phyloP scores from a whole-genome alignment of 1,284 basidiomycete genomes.

The Ustilago trichophora region DNA sequence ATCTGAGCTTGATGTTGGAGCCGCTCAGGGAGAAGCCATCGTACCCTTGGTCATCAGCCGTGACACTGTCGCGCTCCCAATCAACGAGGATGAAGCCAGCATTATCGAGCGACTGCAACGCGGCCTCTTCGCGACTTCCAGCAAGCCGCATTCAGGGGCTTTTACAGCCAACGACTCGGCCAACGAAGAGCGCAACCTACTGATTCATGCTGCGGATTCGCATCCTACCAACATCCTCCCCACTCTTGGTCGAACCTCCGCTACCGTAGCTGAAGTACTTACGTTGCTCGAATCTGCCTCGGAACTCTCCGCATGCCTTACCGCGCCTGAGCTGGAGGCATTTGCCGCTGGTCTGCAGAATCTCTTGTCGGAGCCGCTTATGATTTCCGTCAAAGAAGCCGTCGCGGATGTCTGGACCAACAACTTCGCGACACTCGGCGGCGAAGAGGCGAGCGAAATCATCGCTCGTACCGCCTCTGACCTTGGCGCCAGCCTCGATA shows the following conservation, averaged over 20 bases:
- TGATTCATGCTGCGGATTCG: constrained; percentile 35
- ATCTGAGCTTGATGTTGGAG: constrained; percentile 1
- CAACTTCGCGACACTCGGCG: constrained; percentile 30
- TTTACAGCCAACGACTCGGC: constrained; percentile 3
- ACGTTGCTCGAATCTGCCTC: constrained; percentile 38
- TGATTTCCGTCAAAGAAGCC: constrained; percentile 42
- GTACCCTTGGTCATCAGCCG: constrained; percentile 47
- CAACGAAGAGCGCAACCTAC: constrained; percentile 23
- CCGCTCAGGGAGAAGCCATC: background rate
- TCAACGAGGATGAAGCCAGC: constrained; percentile 45
- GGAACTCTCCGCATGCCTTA: constrained; percentile 29
- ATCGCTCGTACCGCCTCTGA: constrained; percentile 19
- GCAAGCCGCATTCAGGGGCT: constrained; percentile 1
- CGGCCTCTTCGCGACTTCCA: background rate
- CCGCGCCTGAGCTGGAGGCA: constrained; percentile 32
- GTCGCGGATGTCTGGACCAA: constrained; percentile 32
- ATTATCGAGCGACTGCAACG: constrained; percentile 42
- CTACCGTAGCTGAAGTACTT: constrained; percentile 40
- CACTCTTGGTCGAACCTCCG: constrained; percentile 34
- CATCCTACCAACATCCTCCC: constrained; percentile 38
- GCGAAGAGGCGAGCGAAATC: constrained; percentile 24
- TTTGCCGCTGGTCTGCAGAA: constrained; percentile 35
- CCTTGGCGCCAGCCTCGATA: constrained; percentile 41
- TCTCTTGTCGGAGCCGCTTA: constrained; percentile 30
- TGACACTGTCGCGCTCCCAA: constrained; percentile 42